Evolutionary conservation across 2,329 filamentous ascomycete genomes (phyloP), one percentile per base, ranked within the genome.

Genomic region (Lachnellula subtilissima): DNA sequence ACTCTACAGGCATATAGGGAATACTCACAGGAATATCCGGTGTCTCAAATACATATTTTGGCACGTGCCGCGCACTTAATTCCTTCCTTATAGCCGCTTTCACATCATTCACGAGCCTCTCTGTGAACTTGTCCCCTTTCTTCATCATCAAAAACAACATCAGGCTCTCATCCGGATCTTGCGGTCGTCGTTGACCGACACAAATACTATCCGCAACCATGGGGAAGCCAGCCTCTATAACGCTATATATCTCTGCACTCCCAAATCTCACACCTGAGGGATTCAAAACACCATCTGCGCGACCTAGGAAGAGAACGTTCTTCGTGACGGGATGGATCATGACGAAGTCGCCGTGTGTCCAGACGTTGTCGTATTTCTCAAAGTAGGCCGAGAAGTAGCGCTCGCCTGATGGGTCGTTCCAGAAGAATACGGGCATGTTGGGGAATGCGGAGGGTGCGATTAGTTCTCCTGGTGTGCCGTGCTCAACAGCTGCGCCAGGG

Each of bases 301-400:
- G 78, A 1, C 88, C 88, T 0, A 89, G 78, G 62, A 92, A 86
- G 12, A 81, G 69, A 5, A 91, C 69, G 47, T 83, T 80, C 6
- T 83, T 80, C 1, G 88, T 92, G 4, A 73, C 61, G 0, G 88
- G 88, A 65, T 93, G 84, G 14, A 88, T 74, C 37, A 81, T 79
- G 65, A 89, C 85, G 69, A 92, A 93, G 67, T 94, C 90, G 22
- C 89, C 89, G 61, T 94, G 90, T 0, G 88, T 87, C 90, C 89
- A 94, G 1, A 89, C 88, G 54, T 83, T 74, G 6, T 78, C 73
- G 72, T 83, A 88, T 48, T 83, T 80, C 1, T 75, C 78, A 65
- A 87, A 88, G 70, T 88, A 82, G 25, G 83, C 78, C 1, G 75
- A 71, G 61, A 76, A 78, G 71, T 86, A 88, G 58, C 0, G 47